phyloP scores from a whole-genome alignment of 2,329 filamentous ascomycete genomes.

The Didymella arachidicola region DNA sequence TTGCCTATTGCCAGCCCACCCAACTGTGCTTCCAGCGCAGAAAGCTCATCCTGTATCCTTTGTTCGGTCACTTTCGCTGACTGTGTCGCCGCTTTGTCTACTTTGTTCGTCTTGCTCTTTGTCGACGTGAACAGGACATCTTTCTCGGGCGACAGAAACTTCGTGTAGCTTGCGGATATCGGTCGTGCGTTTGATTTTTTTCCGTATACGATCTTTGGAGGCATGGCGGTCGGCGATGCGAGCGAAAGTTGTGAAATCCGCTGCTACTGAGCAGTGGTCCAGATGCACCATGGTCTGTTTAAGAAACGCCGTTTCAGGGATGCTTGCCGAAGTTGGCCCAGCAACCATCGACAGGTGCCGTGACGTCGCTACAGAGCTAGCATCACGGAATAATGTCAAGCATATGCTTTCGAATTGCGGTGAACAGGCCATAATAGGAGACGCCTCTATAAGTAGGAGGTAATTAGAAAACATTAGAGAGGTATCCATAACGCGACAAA shows the following conservation, averaged over 20 bases:
- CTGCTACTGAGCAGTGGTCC: constrained; percentile 1
- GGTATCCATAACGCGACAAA: too few relatives aligned
- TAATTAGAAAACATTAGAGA: too few relatives aligned
- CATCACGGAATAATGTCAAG: not conserved
- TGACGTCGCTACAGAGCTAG: constrained; percentile 13
- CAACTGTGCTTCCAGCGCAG: constrained; percentile 14
- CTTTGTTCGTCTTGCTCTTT: constrained; percentile 5
- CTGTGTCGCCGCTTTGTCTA: constrained; percentile 3
- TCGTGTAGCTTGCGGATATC: constrained; percentile 26
- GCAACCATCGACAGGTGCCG: constrained; percentile 13
- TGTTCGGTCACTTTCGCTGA: constrained; percentile 8
- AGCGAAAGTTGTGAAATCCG: constrained; percentile 11
- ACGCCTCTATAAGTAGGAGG: too few relatives aligned
- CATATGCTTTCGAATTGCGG: too few relatives aligned
- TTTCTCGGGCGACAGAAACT: constrained; percentile 41
- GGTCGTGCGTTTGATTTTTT: constrained; percentile 22
- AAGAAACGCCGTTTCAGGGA: constrained; percentile 17
- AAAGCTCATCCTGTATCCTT: constrained; percentile 14
- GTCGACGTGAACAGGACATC: constrained; percentile 21
- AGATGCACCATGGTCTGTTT: constrained; percentile 23
- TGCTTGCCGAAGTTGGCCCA: constrained; percentile 19
- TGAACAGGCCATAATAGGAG: too few relatives aligned
- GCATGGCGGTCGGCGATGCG: constrained; percentile 26
- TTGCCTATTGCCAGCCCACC: constrained; percentile 6
- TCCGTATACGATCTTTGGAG: constrained; percentile 36